These are phyloP conservation scores for Periconia sp. DNA, from an alignment of 2,329 filamentous ascomycete genomes.

Conservation along the genomic window DNA sequence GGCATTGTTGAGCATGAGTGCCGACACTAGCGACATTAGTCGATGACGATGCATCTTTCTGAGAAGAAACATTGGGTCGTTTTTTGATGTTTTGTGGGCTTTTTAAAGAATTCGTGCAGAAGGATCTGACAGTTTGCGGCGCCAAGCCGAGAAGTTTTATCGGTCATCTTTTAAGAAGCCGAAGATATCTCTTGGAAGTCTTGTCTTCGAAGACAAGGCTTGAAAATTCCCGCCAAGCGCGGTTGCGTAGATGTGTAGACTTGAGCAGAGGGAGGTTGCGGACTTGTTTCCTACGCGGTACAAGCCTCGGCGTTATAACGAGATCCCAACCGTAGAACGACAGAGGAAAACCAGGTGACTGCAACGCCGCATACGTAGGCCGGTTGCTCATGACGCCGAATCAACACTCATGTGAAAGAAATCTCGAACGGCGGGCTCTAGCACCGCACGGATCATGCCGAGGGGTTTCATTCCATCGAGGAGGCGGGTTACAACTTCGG, in stretches of 20 bases:
- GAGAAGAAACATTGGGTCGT: slow-evolving; percentile 2
- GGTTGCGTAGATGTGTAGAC: slow-evolving; percentile 3
- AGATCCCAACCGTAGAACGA: no score
- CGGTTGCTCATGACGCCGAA: no score
- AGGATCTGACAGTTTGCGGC: background rate
- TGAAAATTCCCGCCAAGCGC: background rate
- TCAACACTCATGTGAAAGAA: no score
- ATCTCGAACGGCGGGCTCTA: background rate
- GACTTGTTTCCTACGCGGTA: no score
- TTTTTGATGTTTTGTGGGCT: slow-evolving; percentile 3
- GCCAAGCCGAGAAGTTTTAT: slow-evolving; percentile 4
- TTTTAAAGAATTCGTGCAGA: background rate
- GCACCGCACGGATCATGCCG: slow-evolving; percentile 7
- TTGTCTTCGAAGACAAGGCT: slow-evolving; percentile 1
- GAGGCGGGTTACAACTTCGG: no score
- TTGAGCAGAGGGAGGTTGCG: slow-evolving; percentile 6
- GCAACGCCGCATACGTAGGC: no score
- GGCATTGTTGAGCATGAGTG: background rate
- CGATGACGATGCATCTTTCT: background rate
- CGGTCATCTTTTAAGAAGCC: slow-evolving; percentile 2
- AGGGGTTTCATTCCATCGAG: no score
- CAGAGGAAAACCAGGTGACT: no score
- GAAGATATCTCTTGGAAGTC: slow-evolving; percentile 6
- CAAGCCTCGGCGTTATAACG: no score
- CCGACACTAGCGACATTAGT: background rate